Conservation (phyloP, 106 monocot genomes). For the Dactylorhiza incarnata region DNA sequence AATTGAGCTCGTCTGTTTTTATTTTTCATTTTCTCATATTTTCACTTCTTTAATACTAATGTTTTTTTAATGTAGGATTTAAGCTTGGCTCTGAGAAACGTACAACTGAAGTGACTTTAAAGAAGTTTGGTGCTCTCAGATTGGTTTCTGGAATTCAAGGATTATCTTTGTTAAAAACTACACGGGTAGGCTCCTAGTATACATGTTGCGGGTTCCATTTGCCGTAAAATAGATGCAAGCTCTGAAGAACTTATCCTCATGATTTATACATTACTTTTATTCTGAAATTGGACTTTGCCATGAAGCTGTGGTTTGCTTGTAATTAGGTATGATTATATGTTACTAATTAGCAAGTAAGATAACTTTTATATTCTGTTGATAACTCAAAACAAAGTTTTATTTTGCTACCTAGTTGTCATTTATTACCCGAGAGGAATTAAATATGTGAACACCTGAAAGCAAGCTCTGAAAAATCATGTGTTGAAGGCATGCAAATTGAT, state of each 20-base stretch:
- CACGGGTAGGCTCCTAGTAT: constrained; percentile 37
- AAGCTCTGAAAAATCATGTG: background rate
- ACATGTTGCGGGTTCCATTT: background rate
- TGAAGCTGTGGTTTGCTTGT: background rate
- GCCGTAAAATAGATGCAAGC: background rate
- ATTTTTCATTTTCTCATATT: background rate
- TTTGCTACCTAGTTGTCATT: background rate
- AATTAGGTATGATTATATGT: background rate
- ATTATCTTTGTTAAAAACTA: constrained; percentile 80
- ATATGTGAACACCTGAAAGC: background rate
- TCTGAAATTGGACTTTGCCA: background rate
- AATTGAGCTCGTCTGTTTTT: background rate
- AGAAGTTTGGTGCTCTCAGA: constrained; percentile 53
- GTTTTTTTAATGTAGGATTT: constrained; percentile 53
- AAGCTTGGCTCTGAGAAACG: constrained; percentile 85
- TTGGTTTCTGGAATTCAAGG: constrained; percentile 74
- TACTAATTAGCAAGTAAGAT: background rate
- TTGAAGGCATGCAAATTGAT: background rate
- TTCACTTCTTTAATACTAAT: constrained; percentile 2
- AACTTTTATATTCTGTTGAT: background rate
- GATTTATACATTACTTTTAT: background rate
- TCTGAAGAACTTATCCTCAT: background rate
- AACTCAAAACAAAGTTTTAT: background rate
- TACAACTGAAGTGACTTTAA: constrained; percentile 65
- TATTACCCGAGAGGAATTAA: background rate